A percentile compares a stretch with the other conserved stretches of the same genome.
These are phyloP conservation scores for Dicorynia guianensis DNA, from an alignment of 306 rosid genomes.

Conservation along the genomic window DNA sequence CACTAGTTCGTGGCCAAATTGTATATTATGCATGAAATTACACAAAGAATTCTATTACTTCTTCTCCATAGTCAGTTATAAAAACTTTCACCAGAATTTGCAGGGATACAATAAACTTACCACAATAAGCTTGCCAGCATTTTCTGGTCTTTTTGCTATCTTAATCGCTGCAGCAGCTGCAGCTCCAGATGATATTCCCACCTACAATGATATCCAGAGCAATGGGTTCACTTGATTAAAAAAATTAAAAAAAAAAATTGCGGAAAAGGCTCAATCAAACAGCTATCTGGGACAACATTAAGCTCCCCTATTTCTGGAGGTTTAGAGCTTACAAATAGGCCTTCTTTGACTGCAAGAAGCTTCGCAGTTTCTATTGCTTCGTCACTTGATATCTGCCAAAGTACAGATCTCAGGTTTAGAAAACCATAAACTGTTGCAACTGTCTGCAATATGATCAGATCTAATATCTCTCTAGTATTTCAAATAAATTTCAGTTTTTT, in stretches of 20 bases:
- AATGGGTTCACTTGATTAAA: constrained; percentile 10
- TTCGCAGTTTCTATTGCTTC: constrained; percentile 81
- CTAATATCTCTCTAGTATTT: constrained; percentile 8
- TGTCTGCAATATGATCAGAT: constrained; percentile 27
- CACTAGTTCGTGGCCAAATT: constrained; percentile 9
- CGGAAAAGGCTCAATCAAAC: constrained; percentile 2
- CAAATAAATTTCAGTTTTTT: constrained; percentile 6
- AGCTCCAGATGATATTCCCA: constrained; percentile 82
- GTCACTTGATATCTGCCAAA: constrained; percentile 68
- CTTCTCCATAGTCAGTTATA: background rate
- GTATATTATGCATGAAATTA: constrained; percentile 16
- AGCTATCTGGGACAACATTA: background rate
- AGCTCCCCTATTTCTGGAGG: constrained; percentile 13
- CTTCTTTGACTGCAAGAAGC: constrained; percentile 76
- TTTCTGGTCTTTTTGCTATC: constrained; percentile 73
- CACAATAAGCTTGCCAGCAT: constrained; percentile 77
- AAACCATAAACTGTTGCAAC: constrained; percentile 20
- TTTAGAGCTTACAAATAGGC: constrained; percentile 73
- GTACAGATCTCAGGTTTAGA: constrained; percentile 34
- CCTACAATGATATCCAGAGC: constrained; percentile 51
- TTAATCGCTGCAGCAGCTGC: constrained; percentile 75
- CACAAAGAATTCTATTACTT: constrained; percentile 16
- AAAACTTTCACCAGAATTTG: background rate
- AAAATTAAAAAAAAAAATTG: background rate
- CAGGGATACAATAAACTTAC: constrained; percentile 56